Evolutionary conservation across 2,329 filamentous ascomycete genomes (phyloP).

Genomic region (Cladophialophora psammophila): DNA sequence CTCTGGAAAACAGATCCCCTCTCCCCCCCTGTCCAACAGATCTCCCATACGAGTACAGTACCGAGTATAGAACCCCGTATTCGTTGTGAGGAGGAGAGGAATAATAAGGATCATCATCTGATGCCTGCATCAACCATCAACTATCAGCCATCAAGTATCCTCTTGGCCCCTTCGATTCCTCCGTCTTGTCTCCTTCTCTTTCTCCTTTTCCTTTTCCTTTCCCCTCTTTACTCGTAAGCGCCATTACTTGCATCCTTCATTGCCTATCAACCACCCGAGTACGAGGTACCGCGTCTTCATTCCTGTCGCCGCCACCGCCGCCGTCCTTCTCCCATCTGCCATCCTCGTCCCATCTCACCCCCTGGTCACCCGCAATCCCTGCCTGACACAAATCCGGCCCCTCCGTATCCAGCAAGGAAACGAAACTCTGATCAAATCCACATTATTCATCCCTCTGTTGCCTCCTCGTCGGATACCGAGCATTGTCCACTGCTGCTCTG

Average conservation of each 20-base stretch:
- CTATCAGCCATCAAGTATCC: neutral
- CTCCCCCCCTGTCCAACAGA: neutral
- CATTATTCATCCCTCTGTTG: slow-evolving; percentile 3
- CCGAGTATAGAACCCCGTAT: neutral
- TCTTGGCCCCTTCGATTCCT: too few species aligned
- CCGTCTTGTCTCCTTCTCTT: neutral
- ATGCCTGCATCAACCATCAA: neutral
- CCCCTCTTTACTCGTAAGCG: neutral
- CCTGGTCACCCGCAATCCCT: slow-evolving; percentile 2
- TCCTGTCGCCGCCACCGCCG: neutral
- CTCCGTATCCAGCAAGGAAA: slow-evolving; percentile 13
- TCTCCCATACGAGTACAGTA: neutral
- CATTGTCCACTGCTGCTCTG: neutral
- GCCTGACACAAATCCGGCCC: slow-evolving; percentile 22
- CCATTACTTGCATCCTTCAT: neutral
- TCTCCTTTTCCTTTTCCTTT: neutral
- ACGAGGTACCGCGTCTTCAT: neutral
- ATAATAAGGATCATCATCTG: slow-evolving; percentile 1
- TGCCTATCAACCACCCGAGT: neutral
- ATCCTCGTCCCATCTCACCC: neutral
- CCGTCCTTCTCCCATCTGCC: neutral
- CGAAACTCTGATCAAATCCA: slow-evolving; percentile 2
- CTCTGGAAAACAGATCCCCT: neutral
- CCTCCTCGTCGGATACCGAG: neutral
- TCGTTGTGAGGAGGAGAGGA: neutral